A percentile compares a stretch with the other conserved stretches of the same genome.
phyloP scores from a whole-genome alignment of 2,329 filamentous ascomycete genomes.

The Graphilbum fragrans region DNA sequence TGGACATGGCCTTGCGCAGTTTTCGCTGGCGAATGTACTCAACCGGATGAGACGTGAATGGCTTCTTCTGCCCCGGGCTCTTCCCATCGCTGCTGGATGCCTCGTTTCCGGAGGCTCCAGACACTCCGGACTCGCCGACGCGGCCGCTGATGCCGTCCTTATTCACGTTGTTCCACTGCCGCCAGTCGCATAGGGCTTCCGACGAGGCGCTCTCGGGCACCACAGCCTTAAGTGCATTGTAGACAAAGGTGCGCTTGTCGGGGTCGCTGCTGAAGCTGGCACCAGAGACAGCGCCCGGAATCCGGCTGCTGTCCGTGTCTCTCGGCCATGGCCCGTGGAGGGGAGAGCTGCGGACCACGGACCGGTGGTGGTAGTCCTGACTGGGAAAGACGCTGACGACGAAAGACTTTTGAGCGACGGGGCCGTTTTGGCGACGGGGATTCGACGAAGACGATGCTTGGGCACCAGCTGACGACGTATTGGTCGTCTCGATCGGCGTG shows the following conservation, averaged over 20 bases:
- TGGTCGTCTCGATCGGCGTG: constrained; percentile 8
- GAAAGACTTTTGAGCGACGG: constrained; percentile 22
- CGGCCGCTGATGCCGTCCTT: constrained; percentile 7
- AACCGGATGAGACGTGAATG: too few species aligned
- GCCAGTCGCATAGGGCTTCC: constrained; percentile 32
- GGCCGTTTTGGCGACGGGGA: neutral
- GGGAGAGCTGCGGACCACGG: constrained; percentile 20
- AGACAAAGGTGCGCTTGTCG: constrained; percentile 21
- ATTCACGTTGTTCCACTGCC: constrained; percentile 1
- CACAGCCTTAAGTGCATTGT: constrained; percentile 22
- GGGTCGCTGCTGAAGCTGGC: constrained; percentile 6
- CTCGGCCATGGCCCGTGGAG: constrained; percentile 30
- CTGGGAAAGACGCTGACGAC: constrained; percentile 27
- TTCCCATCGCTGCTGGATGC: too few species aligned
- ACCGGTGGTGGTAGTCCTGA: constrained; percentile 26
- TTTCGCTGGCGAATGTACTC: constrained; percentile 6
- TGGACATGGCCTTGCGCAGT: neutral
- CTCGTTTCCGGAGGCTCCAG: too few species aligned
- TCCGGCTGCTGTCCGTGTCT: constrained; percentile 7
- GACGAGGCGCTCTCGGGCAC: constrained; percentile 25
- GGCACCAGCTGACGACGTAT: neutral
- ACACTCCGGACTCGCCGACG: neutral
- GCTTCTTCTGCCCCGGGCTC: too few species aligned
- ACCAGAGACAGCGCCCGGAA: too few species aligned
- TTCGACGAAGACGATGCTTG: neutral